Evolutionary conservation across 1,284 basidiomycete genomes (phyloP).

Genomic region (Melampsora larici-populina): DNA sequence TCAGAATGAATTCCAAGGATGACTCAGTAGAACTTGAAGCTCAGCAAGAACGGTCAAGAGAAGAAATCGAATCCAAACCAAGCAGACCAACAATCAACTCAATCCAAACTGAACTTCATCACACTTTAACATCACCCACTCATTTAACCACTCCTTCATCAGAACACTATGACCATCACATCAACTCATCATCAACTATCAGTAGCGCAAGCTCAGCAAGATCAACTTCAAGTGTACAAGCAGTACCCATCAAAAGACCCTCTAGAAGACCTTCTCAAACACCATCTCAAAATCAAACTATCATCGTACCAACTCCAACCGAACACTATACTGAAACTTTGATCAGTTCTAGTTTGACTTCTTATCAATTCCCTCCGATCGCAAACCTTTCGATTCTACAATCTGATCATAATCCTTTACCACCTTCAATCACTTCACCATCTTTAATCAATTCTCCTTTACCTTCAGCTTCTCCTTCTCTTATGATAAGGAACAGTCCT

Average conservation of each 20-base stretch:
- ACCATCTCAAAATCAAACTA: not conserved
- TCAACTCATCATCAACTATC: not conserved
- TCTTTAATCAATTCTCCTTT: too few relatives aligned
- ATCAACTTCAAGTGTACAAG: conserved; percentile 15
- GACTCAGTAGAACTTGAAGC: too few relatives aligned
- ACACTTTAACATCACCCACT: not conserved
- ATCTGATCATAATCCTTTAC: not conserved
- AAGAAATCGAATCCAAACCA: not conserved
- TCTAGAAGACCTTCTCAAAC: not conserved
- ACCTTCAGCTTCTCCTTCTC: not conserved
- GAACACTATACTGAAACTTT: too few relatives aligned
- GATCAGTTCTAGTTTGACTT: not conserved
- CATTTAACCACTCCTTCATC: too few relatives aligned
- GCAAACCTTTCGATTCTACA: not conserved
- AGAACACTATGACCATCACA: not conserved
- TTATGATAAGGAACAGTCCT: too few relatives aligned
- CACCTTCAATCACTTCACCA: not conserved
- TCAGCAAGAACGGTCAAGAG: too few relatives aligned
- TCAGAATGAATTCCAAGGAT: too few relatives aligned
- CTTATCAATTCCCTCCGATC: not conserved
- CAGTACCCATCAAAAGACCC: conserved; percentile 6
- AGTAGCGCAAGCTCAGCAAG: conserved; percentile 21
- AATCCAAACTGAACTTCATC: conserved; percentile 7
- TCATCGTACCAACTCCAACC: too few relatives aligned
- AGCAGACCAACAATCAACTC: not conserved